phyloP scores from a whole-genome alignment of 1,284 basidiomycete genomes.

The Ustilago esculenta region DNA sequence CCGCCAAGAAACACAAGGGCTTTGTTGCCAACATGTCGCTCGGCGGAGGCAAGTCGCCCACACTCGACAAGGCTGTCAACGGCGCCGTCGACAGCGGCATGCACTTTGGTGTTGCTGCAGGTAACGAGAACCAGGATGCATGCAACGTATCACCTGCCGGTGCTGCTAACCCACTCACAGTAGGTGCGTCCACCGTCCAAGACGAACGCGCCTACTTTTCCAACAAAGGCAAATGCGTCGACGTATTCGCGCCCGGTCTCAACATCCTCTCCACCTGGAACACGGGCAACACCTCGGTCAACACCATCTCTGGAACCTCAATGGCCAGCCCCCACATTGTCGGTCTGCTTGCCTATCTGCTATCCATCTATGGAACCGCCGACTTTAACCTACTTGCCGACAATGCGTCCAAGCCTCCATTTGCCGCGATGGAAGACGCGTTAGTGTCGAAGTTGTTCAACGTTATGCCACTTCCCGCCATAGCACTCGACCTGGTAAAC shows the following conservation, averaged over 20 bases:
- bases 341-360: slow-evolving; percentile 70
- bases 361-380: slow-evolving; percentile 72
- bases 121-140: slow-evolving; percentile 77
- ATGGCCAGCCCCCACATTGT: slow-evolving; percentile 73
- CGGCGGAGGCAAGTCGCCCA: slow-evolving; percentile 90
- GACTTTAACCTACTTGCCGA: slow-evolving; percentile 49
- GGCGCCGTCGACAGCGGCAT: slow-evolving; percentile 83
- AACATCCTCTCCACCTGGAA: slow-evolving; percentile 73
- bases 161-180: slow-evolving; percentile 77
- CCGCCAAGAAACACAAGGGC: slow-evolving; percentile 81
- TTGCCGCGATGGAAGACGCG: slow-evolving; percentile 39
- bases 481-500: slow-evolving; percentile 57
- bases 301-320: slow-evolving; percentile 76
- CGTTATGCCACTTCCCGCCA: slow-evolving; percentile 52
- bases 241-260: slow-evolving; percentile 83
- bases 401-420: slow-evolving; percentile 17
- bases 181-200: slow-evolving; percentile 71
- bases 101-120: slow-evolving; percentile 82
- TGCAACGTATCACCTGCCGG: slow-evolving; percentile 83
- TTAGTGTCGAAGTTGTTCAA: slow-evolving; percentile 61
- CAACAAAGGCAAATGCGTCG: slow-evolving; percentile 74
- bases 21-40: slow-evolving; percentile 98
- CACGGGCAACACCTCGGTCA: slow-evolving; percentile 70
- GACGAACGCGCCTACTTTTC: slow-evolving; percentile 88
- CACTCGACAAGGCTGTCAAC: slow-evolving; percentile 87